Base-by-base conservation (phyloP, 1,284 basidiomycete species). In the Afroboletus lepidellus region DNA sequence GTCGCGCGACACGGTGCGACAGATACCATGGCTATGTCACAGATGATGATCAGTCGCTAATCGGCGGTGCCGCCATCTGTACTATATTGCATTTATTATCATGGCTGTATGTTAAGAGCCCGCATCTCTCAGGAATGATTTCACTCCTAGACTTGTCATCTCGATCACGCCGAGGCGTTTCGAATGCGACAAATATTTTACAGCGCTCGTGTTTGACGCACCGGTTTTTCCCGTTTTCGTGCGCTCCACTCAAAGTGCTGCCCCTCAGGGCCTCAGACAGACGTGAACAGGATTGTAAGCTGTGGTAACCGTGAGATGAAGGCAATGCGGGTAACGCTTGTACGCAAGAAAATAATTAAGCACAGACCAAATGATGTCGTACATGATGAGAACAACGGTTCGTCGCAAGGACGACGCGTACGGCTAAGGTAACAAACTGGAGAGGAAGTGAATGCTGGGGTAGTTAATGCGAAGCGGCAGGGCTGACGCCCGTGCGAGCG, bases 341-440 rank as follows among this genome's bases (percentile, higher is more conserved):
- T 57, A 62, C 50, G 60, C 58, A 62, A 53, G 49, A 55, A 53
- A 53, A 57, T 55, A 59, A 67, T 54, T 61, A 65, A 46, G 44
- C 46, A 32, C 24, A 24, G 23, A 43, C 21, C 43, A 51, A 37
- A 53, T 47, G 45, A 49, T 48, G 39, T 47, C 23, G 53, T 61
- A 63, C 62, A 65, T 36, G 46, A 18, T 48, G 45, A 50, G 33
- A 50, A 49, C 43, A 50, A 49, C 43, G 46, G 50, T 52, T 36
- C 43, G 42, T 27, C 29, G 38, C n/a, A 29, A 38, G 38, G 39
- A 41, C 46, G 38, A 49, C 13, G 25, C 11, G 46, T 42, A 48
- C 39, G 29, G 36, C 25, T 5, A 47, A 16, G 36, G 30, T 11
- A 47, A 16, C 25, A 36, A 23, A 11, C n/a, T 8, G 29, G 33